phyloP scores from a whole-genome alignment of 768 basidiomycete genomes.

The Tylopilus plumbeoviolaceoides region DNA sequence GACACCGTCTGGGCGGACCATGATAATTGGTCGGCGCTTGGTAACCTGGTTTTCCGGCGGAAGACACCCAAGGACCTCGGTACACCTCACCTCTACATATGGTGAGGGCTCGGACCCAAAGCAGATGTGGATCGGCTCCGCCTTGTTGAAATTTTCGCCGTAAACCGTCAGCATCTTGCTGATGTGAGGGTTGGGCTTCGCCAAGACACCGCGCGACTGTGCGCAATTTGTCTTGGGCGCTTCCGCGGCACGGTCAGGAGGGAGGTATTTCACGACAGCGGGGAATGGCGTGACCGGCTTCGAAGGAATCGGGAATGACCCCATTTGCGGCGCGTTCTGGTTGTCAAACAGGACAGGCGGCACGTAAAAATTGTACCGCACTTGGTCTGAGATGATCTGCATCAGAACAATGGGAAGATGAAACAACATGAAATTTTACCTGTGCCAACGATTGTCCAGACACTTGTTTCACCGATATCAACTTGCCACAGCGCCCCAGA shows the following conservation, averaged over 20 bases:
- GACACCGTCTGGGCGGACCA: slow-evolving; percentile 81
- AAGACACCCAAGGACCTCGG: slow-evolving; percentile 77
- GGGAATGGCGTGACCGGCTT: slow-evolving; percentile 87
- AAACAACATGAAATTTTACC: slow-evolving; percentile 40
- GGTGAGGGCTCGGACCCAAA: slow-evolving; percentile 85
- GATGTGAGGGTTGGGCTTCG: slow-evolving; percentile 75
- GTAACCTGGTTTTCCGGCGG: slow-evolving; percentile 65
- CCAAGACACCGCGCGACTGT: slow-evolving; percentile 60
- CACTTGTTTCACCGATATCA: slow-evolving; percentile 89
- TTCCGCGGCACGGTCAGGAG: slow-evolving; percentile 83
- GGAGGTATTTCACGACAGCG: slow-evolving; percentile 84
- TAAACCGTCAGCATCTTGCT: slow-evolving; percentile 82
- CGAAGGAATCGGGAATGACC: slow-evolving; percentile 74
- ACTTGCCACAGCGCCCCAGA: slow-evolving; percentile 85
- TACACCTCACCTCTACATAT: slow-evolving; percentile 84
- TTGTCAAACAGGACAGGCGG: slow-evolving; percentile 82
- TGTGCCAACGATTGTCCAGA: slow-evolving; percentile 93
- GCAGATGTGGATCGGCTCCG: slow-evolving; percentile 77
- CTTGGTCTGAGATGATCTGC: slow-evolving; percentile 57
- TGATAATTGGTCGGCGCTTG: slow-evolving; percentile 75
- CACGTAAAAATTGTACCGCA: slow-evolving; percentile 91
- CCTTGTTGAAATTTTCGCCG: slow-evolving; percentile 85
- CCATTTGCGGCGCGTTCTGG: slow-evolving; percentile 64
- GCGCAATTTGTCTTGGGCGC: slow-evolving; percentile 70
- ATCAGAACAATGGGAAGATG: slow-evolving; percentile 12